Evolutionary conservation across 768 basidiomycete genomes (phyloP), one percentile per base, ranked within the genome.

Genomic region (Postia placenta): DNA sequence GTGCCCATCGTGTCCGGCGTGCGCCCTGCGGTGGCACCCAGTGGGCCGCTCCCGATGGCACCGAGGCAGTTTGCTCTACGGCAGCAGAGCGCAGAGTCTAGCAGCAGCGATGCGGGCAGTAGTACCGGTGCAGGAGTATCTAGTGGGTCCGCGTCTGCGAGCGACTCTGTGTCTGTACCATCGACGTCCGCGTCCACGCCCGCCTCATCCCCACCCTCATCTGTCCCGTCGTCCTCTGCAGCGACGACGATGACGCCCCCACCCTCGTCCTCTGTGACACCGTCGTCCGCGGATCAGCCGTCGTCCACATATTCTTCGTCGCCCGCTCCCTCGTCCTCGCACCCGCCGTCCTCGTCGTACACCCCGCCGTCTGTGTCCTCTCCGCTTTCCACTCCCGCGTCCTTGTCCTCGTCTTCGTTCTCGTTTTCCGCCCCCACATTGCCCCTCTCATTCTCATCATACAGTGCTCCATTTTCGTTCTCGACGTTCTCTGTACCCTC

Each of bases 401-500:
- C 49, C 41, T 25, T 28, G 27, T 44, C 42, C 27, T 22, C 37
- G 35, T 35, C 48, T 22, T 40, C 49, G 37, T 46, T 44, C 20
- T 20, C 45, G n/a, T n/a, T n/a, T n/a, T 23, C 41, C 50, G 12
- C 36, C 40, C 7, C 45, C 15, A 36, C 30, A 33, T 15, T 33
- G 9, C 9, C 15, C 30, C n/a, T n/a, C n/a, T n/a, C n/a, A n/a
- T n/a, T n/a, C n/a, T n/a, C n/a, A n/a, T n/a, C n/a, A n/a, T n/a
- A n/a, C n/a, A n/a, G n/a, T n/a, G n/a, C n/a, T 14, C 40, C 49
- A 27, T 14, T 51, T 36, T 33, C 36, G 37, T 39, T 48, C 47
- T 35, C 45, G 27, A 24, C 41, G 17, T 39, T 20, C 35, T 36
- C 45, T 33, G 30, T 12, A 19, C 15, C 42, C 15, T 26, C 25